Evolutionary conservation across 345 rosid species (phyloP).

Genomic region (Hibiscus mutabilis): DNA sequence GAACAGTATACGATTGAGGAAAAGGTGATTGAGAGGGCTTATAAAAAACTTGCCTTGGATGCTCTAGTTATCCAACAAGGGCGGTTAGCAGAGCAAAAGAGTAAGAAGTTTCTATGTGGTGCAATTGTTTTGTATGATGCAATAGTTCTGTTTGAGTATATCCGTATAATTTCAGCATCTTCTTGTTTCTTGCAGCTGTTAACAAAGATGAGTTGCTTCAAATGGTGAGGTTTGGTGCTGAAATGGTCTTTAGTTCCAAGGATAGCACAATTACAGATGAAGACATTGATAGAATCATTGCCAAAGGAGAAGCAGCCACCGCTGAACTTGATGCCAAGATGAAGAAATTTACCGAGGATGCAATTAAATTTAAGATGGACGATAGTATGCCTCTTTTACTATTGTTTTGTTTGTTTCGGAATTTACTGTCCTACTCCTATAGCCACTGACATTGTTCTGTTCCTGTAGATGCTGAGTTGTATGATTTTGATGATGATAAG

Average conservation of each 20-base stretch:
- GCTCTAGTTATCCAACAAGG: constrained; percentile 99
- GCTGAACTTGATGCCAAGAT: constrained; percentile 99
- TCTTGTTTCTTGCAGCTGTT: constrained; percentile 52
- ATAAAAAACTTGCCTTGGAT: constrained; percentile 96
- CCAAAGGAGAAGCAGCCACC: constrained; percentile 94
- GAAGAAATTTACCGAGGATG: constrained; percentile 98
- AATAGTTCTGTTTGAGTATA: background rate
- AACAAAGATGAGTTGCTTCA: constrained; percentile 99
- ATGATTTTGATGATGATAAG: constrained; percentile 90
- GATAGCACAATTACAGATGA: constrained; percentile 97
- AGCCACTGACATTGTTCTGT: constrained; percentile 4
- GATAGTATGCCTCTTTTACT: constrained; percentile 49
- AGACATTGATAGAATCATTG: constrained; percentile 95
- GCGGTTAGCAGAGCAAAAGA: constrained; percentile 93
- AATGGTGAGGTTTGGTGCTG: constrained; percentile 99
- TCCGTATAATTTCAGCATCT: background rate
- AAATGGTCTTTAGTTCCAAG: constrained; percentile 98
- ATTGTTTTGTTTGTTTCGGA: background rate
- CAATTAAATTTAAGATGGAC: constrained; percentile 94
- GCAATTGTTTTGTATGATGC: constrained; percentile 4
- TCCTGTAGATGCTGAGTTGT: constrained; percentile 79
- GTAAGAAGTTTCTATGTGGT: constrained; percentile 32
- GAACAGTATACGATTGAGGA: constrained; percentile 95
- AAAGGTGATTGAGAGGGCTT: constrained; percentile 94
- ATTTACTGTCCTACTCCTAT: background rate